A percentile compares a stretch with the other conserved stretches of the same genome.
These are phyloP conservation scores for Hura crepitans DNA, from an alignment of 441 rosid species.

Conservation along the genomic window DNA sequence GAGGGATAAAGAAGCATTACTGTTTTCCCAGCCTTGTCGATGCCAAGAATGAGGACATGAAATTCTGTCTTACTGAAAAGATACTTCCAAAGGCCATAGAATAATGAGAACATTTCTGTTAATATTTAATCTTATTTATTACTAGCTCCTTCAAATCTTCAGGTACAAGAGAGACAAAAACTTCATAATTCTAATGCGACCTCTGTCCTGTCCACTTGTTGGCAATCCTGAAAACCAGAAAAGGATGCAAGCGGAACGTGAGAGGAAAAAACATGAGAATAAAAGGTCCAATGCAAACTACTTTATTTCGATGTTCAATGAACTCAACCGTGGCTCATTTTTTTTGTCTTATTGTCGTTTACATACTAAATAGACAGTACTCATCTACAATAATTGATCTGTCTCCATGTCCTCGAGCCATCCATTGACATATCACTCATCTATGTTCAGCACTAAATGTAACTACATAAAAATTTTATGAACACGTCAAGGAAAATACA, in stretches of 20 bases:
- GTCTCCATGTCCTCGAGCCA: constrained; percentile 1
- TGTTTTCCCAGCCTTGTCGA: constrained; percentile 93
- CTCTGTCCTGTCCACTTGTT: constrained; percentile 16
- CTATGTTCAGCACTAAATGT: no score
- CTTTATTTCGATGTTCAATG: background rate
- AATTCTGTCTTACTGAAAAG: constrained; percentile 82
- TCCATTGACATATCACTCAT: background rate
- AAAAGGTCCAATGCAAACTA: background rate
- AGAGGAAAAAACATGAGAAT: background rate
- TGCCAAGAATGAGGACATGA: constrained; percentile 94
- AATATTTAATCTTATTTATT: constrained; percentile 16
- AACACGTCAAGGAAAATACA: background rate
- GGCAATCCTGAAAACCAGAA: constrained; percentile 24
- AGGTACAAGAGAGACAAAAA: constrained; percentile 13
- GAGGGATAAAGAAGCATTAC: constrained; percentile 37
- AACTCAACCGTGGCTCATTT: background rate
- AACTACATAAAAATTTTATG: background rate
- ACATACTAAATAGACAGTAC: background rate
- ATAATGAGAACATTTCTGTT: constrained; percentile 86
- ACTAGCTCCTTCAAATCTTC: constrained; percentile 26
- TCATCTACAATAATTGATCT: background rate
- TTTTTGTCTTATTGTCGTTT: no score
- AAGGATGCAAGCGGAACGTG: constrained; percentile 4
- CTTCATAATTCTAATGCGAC: constrained; percentile 14
- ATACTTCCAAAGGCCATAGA: constrained; percentile 88